Conservation (phyloP, 106 monocot species). For the Agapanthus africanus region DNA sequence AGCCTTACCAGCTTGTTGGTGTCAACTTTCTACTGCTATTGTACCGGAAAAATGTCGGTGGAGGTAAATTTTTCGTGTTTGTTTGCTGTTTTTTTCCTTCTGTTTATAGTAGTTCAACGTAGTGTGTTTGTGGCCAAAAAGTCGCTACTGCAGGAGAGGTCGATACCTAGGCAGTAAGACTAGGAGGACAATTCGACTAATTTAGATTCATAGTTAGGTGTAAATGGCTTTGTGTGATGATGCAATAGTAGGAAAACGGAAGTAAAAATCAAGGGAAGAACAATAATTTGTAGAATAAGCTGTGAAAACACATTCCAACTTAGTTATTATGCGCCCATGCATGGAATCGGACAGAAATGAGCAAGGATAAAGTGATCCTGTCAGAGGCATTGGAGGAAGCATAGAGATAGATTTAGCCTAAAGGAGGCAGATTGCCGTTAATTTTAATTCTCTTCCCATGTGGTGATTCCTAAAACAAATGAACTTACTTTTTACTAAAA, state of each 20-base stretch:
- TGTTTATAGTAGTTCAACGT: not conserved
- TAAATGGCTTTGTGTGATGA: no score
- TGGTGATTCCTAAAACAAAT: not conserved
- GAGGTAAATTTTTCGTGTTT: conserved; percentile 42
- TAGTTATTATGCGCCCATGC: not conserved
- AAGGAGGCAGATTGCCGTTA: not conserved
- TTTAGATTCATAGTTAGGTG: not conserved
- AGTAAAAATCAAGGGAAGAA: not conserved
- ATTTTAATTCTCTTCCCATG: not conserved
- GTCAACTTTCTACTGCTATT: conserved; percentile 92
- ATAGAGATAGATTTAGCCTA: not conserved
- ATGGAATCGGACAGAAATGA: no score
- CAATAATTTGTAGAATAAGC: not conserved
- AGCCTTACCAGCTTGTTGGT: conserved; percentile 97
- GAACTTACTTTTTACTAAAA: not conserved
- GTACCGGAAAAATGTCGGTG: conserved; percentile 79
- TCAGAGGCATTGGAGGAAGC: not conserved
- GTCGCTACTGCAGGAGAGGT: not conserved
- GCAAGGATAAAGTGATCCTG: not conserved
- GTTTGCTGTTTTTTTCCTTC: not conserved
- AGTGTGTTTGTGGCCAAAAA: not conserved
- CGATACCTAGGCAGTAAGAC: not conserved
- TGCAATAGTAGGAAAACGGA: not conserved
- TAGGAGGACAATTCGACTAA: not conserved
- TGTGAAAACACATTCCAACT: not conserved